phyloP scores from a whole-genome alignment of 768 basidiomycete species.

The Calocybe cyanea region DNA sequence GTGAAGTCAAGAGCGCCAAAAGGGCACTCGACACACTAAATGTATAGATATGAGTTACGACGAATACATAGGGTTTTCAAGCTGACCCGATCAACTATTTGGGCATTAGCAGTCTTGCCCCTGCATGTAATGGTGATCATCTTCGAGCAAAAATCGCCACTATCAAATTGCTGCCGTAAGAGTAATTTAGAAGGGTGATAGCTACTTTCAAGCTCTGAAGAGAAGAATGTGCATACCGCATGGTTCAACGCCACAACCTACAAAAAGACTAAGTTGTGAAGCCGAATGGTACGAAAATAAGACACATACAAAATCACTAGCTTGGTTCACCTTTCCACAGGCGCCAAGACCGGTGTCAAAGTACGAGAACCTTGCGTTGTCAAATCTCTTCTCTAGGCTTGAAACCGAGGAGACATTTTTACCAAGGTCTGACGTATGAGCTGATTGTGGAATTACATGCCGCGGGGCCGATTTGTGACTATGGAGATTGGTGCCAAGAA shows the following conservation, averaged over 20 bases:
- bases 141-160: conserved; percentile 40
- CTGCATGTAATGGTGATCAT: conserved; percentile 47
- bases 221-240: conserved; percentile 5
- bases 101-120: conserved; percentile 39
- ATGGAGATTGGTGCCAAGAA: conserved; percentile 10
- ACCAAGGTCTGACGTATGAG: neutral
- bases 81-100: conserved; percentile 49
- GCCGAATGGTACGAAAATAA: neutral
- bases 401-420: conserved; percentile 4
- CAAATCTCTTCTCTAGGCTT: conserved; percentile 25
- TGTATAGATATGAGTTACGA: neutral
- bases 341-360: conserved; percentile 38
- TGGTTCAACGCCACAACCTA: conserved; percentile 44
- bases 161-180: conserved; percentile 17
- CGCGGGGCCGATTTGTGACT: conserved; percentile 7
- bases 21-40: conserved; percentile 49
- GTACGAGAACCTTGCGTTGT: conserved; percentile 25
- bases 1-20: conserved; percentile 51
- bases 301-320: conserved; percentile 38
- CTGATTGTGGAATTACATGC: conserved; percentile 9
- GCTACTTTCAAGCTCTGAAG: no score
- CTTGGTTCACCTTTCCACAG: conserved; percentile 37
- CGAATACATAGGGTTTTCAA: neutral
- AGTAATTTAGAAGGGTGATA: no score
- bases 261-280: neutral